phyloP scores from a whole-genome alignment of 1,139 yeast species.

The Yamadazyma spencermartinsiae region DNA sequence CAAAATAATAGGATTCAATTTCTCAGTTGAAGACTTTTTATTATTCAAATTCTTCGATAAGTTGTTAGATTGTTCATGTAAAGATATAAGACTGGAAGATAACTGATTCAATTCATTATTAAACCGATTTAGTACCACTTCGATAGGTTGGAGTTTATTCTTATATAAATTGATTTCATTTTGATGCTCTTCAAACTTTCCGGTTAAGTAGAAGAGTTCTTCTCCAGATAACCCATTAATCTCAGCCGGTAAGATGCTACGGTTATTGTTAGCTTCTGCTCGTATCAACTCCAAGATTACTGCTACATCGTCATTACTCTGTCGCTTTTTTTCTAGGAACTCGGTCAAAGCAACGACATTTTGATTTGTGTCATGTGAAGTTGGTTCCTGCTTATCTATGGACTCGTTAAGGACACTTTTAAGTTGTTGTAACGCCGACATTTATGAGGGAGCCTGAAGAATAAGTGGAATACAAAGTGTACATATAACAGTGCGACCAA shows the following conservation, averaged over 20 bases:
- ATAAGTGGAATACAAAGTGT: too few species aligned
- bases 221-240: constrained; percentile 9
- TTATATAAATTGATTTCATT: constrained; percentile 38
- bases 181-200: constrained; percentile 33
- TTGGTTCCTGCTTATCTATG: not conserved
- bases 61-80: constrained; percentile 52
- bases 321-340: not conserved
- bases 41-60: constrained; percentile 40
- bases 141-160: constrained; percentile 36
- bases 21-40: constrained; percentile 56
- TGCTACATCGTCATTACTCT: constrained; percentile 1
- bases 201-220: constrained; percentile 13
- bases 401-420: constrained; percentile 1
- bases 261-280: constrained; percentile 14
- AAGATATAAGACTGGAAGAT: constrained; percentile 58
- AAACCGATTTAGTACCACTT: constrained; percentile 48
- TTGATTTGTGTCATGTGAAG: not conserved
- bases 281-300: constrained; percentile 21
- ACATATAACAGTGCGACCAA: too few species aligned
- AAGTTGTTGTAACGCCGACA: not conserved
- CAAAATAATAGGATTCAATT: constrained; percentile 68
- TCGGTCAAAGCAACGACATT: not conserved
- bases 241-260: constrained; percentile 5
- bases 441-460: too few species aligned
- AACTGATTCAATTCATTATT: constrained; percentile 57